Base-by-base conservation (phyloP, 1,284 basidiomycete genomes). In the Bondarzewia mesenterica region DNA sequence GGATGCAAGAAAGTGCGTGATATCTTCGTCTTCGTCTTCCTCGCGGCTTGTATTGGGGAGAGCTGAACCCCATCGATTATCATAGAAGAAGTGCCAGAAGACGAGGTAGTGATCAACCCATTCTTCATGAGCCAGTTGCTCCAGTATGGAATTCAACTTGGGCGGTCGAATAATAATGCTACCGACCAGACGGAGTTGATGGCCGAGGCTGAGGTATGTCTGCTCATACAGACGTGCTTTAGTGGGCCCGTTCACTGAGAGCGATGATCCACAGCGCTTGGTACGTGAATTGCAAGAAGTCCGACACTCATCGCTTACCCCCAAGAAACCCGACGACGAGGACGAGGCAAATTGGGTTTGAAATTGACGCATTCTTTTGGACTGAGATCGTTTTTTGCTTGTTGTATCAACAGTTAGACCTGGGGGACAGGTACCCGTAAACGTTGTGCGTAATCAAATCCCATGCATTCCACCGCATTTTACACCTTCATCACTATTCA, bases 101-200 rank as follows among this genome's bases (percentile, higher is more conserved):
- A 85, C 51, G 82, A 88, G 61, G 78, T 81, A 0, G 70, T 87
- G 49, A 88, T 88, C 57, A 82, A 82, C 55, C 78, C 82, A 2
- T 75, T 81, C 59, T 86, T 82, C 63, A 87, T 88, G 84, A 65
- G 67, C 45, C 85, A 88, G 55, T 61, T 88, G 29, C 64, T 88
- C 32, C 60, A 73, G 53, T 85, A 87, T 58, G 82, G 81, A 7
- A 78, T 87, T 48, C 71, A 66, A 47, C 67, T 83, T 1, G 82
- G 80, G 18, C 54, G 58, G 55, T 26, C 27, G 36, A 46, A 49
- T 5, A 60, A 61, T 35, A 69, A 70, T 47, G 69, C 70, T 55
- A 44, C 46, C 43, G 44, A 43, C 29, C 36, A 27, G 39, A 49
- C 51, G 20, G 52, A 54, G 16, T 42, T 54, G 20, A n/a, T 54